Conservation (phyloP, 2,329 filamentous ascomycete species). For the Colletotrichum sp. region DNA sequence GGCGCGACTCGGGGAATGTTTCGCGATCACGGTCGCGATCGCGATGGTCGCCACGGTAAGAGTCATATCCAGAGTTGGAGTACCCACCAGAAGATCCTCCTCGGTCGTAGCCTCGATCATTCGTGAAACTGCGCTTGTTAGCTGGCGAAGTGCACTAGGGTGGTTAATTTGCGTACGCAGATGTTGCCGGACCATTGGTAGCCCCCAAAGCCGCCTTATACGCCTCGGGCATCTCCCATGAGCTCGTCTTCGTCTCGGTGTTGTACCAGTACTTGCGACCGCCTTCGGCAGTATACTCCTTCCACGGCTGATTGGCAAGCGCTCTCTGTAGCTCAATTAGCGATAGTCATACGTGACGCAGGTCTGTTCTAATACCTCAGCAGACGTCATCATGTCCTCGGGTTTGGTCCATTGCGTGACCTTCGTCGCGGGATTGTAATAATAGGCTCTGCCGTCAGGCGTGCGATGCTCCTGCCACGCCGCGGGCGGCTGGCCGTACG, state of each 20-base stretch:
- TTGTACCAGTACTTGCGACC: slow-evolving; percentile 97
- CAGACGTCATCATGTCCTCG: slow-evolving; percentile 81
- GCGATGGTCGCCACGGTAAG: slow-evolving; percentile 39
- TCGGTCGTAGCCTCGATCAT: slow-evolving; percentile 43
- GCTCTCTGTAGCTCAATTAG: slow-evolving; percentile 63
- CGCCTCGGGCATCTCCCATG: slow-evolving; percentile 89
- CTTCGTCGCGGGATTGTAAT: slow-evolving; percentile 86
- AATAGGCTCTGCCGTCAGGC: slow-evolving; percentile 84
- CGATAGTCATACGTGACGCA: slow-evolving; percentile 6
- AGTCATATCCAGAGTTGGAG: slow-evolving; percentile 37
- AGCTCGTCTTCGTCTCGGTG: slow-evolving; percentile 87
- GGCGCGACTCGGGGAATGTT: slow-evolving; percentile 57
- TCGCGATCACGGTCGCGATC: slow-evolving; percentile 36
- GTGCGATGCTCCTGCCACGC: slow-evolving; percentile 84
- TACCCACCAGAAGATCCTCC: slow-evolving; percentile 37
- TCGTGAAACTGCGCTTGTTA: slow-evolving; percentile 31
- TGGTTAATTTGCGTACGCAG: slow-evolving; percentile 37
- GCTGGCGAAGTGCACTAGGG: neutral
- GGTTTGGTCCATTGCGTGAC: slow-evolving; percentile 95
- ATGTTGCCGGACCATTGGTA: slow-evolving; percentile 47
- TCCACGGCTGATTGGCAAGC: slow-evolving; percentile 85
- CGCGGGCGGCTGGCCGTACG: slow-evolving; percentile 50
- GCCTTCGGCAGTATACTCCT: slow-evolving; percentile 85
- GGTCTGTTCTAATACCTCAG: slow-evolving; percentile 66
- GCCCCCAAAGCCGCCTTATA: slow-evolving; percentile 78